Evolutionary conservation across 305 asterid species (phyloP).

Genomic region (Rubia tinctorum): DNA sequence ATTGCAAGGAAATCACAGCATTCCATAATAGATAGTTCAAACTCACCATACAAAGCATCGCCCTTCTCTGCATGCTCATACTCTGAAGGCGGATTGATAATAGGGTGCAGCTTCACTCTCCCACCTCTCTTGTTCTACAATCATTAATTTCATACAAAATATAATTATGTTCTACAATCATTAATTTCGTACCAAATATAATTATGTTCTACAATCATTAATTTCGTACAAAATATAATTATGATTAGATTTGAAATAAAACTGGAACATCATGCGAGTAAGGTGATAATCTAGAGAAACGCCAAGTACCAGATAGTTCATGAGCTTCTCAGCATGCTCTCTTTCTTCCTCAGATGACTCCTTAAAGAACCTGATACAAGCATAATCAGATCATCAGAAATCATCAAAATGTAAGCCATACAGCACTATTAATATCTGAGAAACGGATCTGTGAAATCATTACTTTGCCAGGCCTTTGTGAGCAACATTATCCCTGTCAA

Average conservation of each 20-base stretch:
- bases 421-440: not conserved
- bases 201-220: no score
- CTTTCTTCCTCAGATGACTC: conserved; percentile 75
- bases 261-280: not conserved
- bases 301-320: conserved; percentile 64
- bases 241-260: not conserved
- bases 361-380: conserved; percentile 34
- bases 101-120: conserved; percentile 54
- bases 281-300: not conserved
- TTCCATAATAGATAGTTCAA: not conserved
- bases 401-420: not conserved
- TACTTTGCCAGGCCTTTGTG: conserved; percentile 85
- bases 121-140: conserved; percentile 78
- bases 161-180: no score
- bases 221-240: no score
- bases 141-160: not conserved
- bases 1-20: not conserved
- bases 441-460: conserved; percentile 4
- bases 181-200: no score
- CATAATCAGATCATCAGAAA: not conserved
- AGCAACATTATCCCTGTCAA: conserved; percentile 81
- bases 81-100: conserved; percentile 52
- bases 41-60: conserved; percentile 67
- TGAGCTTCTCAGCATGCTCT: conserved; percentile 77
- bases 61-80: conserved; percentile 77